These are phyloP conservation scores for Euphorbia corollata DNA, from an alignment of 441 rosid genomes.

Conservation along the genomic window DNA sequence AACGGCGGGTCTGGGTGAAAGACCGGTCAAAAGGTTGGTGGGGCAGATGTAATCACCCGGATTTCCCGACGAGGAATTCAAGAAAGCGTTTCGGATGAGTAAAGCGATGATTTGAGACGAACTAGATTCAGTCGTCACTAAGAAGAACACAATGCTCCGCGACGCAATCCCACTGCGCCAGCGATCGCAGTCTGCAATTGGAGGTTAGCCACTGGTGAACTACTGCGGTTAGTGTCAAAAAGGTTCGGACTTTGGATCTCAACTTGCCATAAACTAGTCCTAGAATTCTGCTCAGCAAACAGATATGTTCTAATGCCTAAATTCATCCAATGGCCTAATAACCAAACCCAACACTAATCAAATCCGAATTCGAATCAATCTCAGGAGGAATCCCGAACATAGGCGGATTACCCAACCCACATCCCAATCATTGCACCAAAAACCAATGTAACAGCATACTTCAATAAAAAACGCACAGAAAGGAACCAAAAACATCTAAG, in stretches of 20 bases:
- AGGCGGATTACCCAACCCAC: conserved; percentile 79
- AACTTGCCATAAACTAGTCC: conserved; percentile 82
- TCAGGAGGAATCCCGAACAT: conserved; percentile 64
- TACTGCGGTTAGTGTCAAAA: conserved; percentile 69
- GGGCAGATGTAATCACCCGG: conserved; percentile 54
- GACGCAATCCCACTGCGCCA: conserved; percentile 87
- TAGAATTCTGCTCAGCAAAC: conserved; percentile 77
- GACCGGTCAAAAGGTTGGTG: conserved; percentile 85
- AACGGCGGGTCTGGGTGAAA: conserved; percentile 78
- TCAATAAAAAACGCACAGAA: conserved; percentile 70
- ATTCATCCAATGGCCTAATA: conserved; percentile 58
- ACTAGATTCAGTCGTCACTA: conserved; percentile 55
- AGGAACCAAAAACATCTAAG: conserved; percentile 79
- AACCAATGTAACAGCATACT: conserved; percentile 55
- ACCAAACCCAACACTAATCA: conserved; percentile 9
- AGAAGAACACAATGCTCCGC: conserved; percentile 78
- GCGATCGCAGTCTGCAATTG: conserved; percentile 80
- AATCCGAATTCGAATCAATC: conserved; percentile 38
- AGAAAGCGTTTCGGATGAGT: conserved; percentile 68
- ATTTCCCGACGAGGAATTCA: conserved; percentile 61
- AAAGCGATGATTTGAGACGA: conserved; percentile 58
- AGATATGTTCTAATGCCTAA: conserved; percentile 60
- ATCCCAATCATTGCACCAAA: conserved; percentile 79
- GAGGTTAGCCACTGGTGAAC: conserved; percentile 79
- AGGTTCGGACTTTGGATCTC: conserved; percentile 80